These are phyloP conservation scores for Erysimum cheiri DNA, from an alignment of 441 rosid species.

Conservation along the genomic window DNA sequence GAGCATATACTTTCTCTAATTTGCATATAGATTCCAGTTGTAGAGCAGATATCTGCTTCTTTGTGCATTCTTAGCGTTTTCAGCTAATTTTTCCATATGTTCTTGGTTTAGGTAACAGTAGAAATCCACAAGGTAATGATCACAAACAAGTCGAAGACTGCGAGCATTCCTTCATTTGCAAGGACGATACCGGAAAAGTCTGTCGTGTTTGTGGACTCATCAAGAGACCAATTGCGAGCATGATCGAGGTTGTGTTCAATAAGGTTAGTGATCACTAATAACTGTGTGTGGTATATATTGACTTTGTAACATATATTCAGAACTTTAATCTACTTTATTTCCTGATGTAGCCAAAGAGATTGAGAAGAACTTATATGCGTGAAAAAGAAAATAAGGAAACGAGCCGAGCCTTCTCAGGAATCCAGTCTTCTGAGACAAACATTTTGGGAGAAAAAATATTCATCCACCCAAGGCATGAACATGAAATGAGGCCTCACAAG, in stretches of 20 bases:
- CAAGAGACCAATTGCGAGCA: constrained; percentile 27
- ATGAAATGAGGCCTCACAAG: constrained; percentile 85
- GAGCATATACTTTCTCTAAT: background rate
- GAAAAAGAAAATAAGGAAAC: constrained; percentile 43
- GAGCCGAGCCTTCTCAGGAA: constrained; percentile 13
- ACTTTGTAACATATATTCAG: background rate
- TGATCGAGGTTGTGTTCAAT: constrained; percentile 57
- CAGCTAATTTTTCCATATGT: constrained; percentile 10
- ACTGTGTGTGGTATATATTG: background rate
- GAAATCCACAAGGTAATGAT: constrained; percentile 9
- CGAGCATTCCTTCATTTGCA: constrained; percentile 40
- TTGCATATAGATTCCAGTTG: background rate
- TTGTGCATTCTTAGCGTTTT: no score
- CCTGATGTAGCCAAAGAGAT: constrained; percentile 60
- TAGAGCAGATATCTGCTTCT: background rate
- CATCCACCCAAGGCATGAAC: constrained; percentile 85
- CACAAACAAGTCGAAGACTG: constrained; percentile 30
- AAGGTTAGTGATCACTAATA: constrained; percentile 52
- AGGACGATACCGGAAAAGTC: constrained; percentile 43
- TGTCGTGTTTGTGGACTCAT: constrained; percentile 46
- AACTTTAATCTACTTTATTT: background rate
- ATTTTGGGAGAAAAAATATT: constrained; percentile 55
- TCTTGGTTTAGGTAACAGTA: constrained; percentile 28
- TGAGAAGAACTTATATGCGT: constrained; percentile 53
- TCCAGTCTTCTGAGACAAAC: constrained; percentile 43